Evolutionary conservation across 805 yeast species (phyloP).

Genomic region (Zygosaccharomyces kombuchaensis): DNA sequence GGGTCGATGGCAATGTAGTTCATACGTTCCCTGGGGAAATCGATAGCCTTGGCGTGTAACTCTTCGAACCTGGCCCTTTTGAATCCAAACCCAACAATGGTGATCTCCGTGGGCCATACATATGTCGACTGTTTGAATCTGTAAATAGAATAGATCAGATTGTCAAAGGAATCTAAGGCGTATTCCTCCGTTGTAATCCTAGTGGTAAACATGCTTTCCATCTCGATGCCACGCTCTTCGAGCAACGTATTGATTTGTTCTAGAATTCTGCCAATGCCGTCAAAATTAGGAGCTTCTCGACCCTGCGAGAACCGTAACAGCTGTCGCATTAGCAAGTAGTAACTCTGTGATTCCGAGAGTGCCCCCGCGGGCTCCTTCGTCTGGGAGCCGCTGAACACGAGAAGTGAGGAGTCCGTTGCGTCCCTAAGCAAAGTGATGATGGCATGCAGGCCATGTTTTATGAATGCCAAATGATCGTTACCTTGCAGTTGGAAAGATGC

Average conservation of each 20-base stretch:
- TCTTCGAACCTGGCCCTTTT: slow-evolving; percentile 56
- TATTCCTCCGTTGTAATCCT: slow-evolving; percentile 55
- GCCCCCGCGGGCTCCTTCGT: slow-evolving; percentile 56
- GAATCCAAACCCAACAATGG: slow-evolving; percentile 71
- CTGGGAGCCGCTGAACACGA: slow-evolving; percentile 62
- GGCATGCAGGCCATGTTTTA: slow-evolving; percentile 53
- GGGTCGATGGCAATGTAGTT: slow-evolving; percentile 60
- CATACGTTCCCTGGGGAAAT: slow-evolving; percentile 37
- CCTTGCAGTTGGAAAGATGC: slow-evolving; percentile 68
- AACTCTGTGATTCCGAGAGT: slow-evolving; percentile 59
- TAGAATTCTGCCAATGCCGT: slow-evolving; percentile 11
- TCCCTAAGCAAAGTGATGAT: slow-evolving; percentile 36
- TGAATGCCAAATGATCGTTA: slow-evolving; percentile 60
- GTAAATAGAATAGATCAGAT: slow-evolving; percentile 57
- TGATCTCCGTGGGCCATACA: slow-evolving; percentile 47
- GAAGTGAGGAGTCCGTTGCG: slow-evolving; percentile 31
- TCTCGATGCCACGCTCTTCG: slow-evolving; percentile 6
- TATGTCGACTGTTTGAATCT: slow-evolving; percentile 46
- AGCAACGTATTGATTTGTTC: slow-evolving; percentile 6
- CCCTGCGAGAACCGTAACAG: slow-evolving; percentile 23
- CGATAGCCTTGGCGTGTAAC: slow-evolving; percentile 51
- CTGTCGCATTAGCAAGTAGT: slow-evolving; percentile 42
- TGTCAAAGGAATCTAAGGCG: slow-evolving; percentile 79
- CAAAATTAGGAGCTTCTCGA: slow-evolving; percentile 10
- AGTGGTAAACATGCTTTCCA: slow-evolving; percentile 16